A percentile compares a stretch with the other conserved stretches of the same genome.
These are phyloP conservation scores for Dioszegia crocea DNA, from an alignment of 768 basidiomycete genomes.

Conservation along the genomic window DNA sequence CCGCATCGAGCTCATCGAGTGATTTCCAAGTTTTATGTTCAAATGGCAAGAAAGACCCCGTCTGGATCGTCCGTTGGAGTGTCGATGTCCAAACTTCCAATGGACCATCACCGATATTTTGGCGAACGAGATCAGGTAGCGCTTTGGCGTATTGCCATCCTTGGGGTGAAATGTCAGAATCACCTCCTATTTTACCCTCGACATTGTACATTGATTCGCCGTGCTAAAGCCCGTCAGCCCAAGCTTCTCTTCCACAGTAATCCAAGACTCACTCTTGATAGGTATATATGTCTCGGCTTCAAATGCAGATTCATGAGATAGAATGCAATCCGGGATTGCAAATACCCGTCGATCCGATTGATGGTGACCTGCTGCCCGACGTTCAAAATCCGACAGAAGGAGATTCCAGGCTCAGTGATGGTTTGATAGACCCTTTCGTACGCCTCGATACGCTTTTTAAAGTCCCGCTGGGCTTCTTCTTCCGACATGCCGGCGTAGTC, in stretches of 20 bases:
- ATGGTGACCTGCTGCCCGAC: slow-evolving; percentile 86
- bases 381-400: slow-evolving; percentile 86
- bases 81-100: slow-evolving; percentile 99
- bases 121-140: slow-evolving; percentile 77
- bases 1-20: slow-evolving; percentile 94
- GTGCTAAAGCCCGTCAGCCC: slow-evolving; percentile 64
- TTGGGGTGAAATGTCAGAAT: slow-evolving; percentile 75
- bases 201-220: slow-evolving; percentile 97
- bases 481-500: slow-evolving; percentile 88
- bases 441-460: slow-evolving; percentile 79
- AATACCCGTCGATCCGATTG: slow-evolving; percentile 79
- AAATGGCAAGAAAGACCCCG: slow-evolving; percentile 73
- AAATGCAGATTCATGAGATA: slow-evolving; percentile 98
- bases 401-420: slow-evolving; percentile 82
- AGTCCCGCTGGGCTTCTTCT: slow-evolving; percentile 83
- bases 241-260: too few relatives aligned
- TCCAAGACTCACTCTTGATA: slow-evolving; percentile 70
- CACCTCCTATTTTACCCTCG: slow-evolving; percentile 96
- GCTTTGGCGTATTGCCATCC: slow-evolving; percentile 81
- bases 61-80: slow-evolving; percentile 84
- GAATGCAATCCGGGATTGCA: slow-evolving; percentile 95
- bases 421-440: slow-evolving; percentile 97
- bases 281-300: slow-evolving; percentile 91
- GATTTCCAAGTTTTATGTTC: slow-evolving; percentile 97
- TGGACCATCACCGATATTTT: slow-evolving; percentile 83